phyloP scores from a whole-genome alignment of 1,284 basidiomycete genomes.

The Malassezia japonica region DNA sequence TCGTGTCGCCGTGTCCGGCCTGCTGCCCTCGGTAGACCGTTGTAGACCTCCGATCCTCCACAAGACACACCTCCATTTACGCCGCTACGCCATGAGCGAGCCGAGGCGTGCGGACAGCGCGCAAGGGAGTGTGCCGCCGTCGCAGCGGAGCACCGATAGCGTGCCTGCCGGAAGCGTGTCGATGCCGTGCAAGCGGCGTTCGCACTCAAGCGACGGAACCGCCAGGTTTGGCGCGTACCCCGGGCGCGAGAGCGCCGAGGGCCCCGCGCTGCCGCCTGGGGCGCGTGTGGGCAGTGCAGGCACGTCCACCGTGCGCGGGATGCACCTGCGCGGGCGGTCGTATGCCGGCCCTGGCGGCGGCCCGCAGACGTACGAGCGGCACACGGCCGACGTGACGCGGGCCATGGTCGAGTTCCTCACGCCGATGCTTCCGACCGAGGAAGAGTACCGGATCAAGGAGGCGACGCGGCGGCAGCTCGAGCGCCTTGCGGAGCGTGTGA shows the following conservation, averaged over 20 bases:
- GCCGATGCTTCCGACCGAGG: conserved; percentile 45
- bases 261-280: no score
- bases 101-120: not conserved
- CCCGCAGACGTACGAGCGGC: conserved; percentile 27
- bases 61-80: not conserved
- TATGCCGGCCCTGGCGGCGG: not conserved
- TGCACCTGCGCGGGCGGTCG: not conserved
- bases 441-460: conserved; percentile 60
- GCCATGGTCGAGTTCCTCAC: conserved; percentile 43
- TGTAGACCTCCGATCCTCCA: not conserved
- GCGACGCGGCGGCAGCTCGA: conserved; percentile 88
- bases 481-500: conserved; percentile 83
- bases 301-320: no score
- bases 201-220: no score
- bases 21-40: not conserved
- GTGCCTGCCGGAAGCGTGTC: no score
- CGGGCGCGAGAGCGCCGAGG: no score
- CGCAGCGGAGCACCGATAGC: no score
- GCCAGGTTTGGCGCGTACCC: no score
- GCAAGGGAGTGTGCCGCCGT: not conserved
- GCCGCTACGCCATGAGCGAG: not conserved
- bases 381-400: conserved; percentile 40
- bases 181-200: no score
- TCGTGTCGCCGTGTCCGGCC: no score
- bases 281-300: no score